Base-by-base conservation (phyloP, 768 basidiomycete species). In the Cystobasidium onofrii region DNA sequence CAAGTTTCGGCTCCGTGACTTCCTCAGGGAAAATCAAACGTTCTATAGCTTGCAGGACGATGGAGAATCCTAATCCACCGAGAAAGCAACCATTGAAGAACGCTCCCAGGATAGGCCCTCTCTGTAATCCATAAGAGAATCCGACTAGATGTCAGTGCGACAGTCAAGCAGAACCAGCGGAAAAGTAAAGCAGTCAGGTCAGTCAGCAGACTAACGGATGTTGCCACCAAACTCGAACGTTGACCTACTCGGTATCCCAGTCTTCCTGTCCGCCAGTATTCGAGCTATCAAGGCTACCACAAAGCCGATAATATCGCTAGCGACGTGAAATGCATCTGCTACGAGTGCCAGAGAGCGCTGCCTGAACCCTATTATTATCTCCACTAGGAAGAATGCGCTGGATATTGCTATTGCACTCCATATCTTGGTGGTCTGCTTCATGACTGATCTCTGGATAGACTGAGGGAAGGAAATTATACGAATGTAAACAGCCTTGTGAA, bases 321-420 rank as follows among this genome's bases (percentile, higher is more conserved):
- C 20, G 13, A 74, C 41, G 46, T 74, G 73, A 52, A 74, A 74
- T 25, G 73, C 73, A 41, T 74, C 73, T 20, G 73, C 73, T 1
- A 74, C 29, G 34, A 74, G 71, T 2, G 71, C 73, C 20, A 74
- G 73, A 18, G 34, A 25, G 18, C 44, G 18, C 12, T 74, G 33
- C n/a, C 52, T 62, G 44, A 74, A 54, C 15, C 73, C 73, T 31
- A 74, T 9, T 27, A 73, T 34, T 3, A 74, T 23, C 73, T 74
- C 73, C 18, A 54, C 66, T 9, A 73, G 6, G 65, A 66, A 54
- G 60, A 73, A 73, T 33, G 44, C 50, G 29, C 23, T 27, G 27
- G 65, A 46, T 7, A 67, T 67, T 4, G 25, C 25, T 46, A 67
- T 67, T 6, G 50, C 65, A 13, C 13, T 10, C 7, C 17, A 52